Percentiles rank a stretch among this genome's conserved stretches.
Conservation (phyloP, 805 yeast species). For the Pichia nanzhaoensis region DNA sequence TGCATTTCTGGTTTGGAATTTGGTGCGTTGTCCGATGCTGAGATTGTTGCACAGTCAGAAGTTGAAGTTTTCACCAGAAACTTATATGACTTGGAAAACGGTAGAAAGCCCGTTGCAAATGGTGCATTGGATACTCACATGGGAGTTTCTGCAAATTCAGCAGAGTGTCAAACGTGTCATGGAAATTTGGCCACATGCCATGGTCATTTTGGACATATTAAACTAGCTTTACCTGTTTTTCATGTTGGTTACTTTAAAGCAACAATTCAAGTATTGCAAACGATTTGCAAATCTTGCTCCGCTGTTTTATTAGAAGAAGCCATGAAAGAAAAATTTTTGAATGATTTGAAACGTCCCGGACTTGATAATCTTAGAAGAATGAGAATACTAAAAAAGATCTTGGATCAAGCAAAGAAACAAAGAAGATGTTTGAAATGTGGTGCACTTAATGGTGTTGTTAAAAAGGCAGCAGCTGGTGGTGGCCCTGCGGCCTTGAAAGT, state of each 20-base stretch:
- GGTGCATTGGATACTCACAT: slow-evolving; percentile 90
- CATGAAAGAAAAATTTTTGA: slow-evolving; percentile 58
- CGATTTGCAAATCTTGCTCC: slow-evolving; percentile 87
- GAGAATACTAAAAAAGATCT: slow-evolving; percentile 73
- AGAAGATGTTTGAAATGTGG: slow-evolving; percentile 85
- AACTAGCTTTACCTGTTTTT: slow-evolving; percentile 90
- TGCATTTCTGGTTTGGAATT: slow-evolving; percentile 85
- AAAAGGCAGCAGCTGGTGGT: slow-evolving; percentile 87
- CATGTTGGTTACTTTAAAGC: slow-evolving; percentile 97
- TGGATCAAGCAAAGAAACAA: slow-evolving; percentile 93
- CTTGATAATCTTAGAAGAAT: slow-evolving; percentile 88
- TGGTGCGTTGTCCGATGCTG: slow-evolving; percentile 87
- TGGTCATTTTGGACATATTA: slow-evolving; percentile 96
- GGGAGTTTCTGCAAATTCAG: slow-evolving; percentile 89
- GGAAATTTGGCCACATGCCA: slow-evolving; percentile 92
- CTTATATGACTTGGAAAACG: slow-evolving; percentile 83
- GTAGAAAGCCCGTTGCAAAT: slow-evolving; percentile 68
- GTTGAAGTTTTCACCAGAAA: slow-evolving; percentile 91
- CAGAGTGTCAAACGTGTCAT: slow-evolving; percentile 85
- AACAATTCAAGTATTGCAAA: slow-evolving; percentile 79
- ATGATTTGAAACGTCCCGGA: slow-evolving; percentile 81
- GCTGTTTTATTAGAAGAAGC: slow-evolving; percentile 66
- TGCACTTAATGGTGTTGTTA: slow-evolving; percentile 91
- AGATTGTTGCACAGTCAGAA: slow-evolving; percentile 88
- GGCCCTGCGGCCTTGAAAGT: slow-evolving; percentile 92